A percentile compares a stretch with the other conserved stretches of the same genome.
Evolutionary conservation across 352 stramenopile species (phyloP).

Genomic region (Phytophthora boehmeriae): DNA sequence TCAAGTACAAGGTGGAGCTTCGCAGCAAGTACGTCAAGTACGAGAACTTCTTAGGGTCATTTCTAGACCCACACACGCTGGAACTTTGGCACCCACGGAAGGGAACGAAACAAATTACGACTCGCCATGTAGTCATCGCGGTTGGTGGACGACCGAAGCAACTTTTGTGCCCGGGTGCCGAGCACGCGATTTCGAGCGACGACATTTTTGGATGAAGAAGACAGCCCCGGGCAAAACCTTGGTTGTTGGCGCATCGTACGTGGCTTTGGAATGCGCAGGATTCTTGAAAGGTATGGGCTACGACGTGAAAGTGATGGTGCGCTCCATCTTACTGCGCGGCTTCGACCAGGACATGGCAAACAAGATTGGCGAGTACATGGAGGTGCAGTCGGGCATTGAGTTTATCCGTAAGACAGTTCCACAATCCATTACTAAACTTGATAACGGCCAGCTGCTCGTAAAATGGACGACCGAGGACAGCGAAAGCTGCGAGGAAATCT

Average conservation of each 20-base stretch:
- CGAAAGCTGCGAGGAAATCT: constrained; percentile 82
- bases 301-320: constrained; percentile 97
- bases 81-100: constrained; percentile 90
- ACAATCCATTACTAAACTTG: constrained; percentile 91
- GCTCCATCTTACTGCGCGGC: constrained; percentile 96
- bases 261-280: constrained; percentile 97
- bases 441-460: constrained; percentile 82
- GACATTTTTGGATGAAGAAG: constrained; percentile 85
- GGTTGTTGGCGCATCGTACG: constrained; percentile 97
- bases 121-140: constrained; percentile 94
- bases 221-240: constrained; percentile 95
- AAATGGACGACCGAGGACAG: constrained; percentile 74
- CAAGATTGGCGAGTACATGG: constrained; percentile 94
- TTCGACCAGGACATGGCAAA: constrained; percentile 98
- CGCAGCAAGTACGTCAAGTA: constrained; percentile 96
- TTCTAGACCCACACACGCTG: constrained; percentile 94
- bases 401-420: constrained; percentile 94
- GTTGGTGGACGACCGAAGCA: constrained; percentile 93
- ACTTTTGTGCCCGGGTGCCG: constrained; percentile 89
- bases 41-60: constrained; percentile 93
- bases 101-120: constrained; percentile 91
- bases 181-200: constrained; percentile 94
- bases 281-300: constrained; percentile 96
- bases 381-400: constrained; percentile 86
- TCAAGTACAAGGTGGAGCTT: constrained; percentile 98